Evolutionary conservation across 2,329 filamentous ascomycete genomes (phyloP).

Genomic region (Madurella mycetomatis): DNA sequence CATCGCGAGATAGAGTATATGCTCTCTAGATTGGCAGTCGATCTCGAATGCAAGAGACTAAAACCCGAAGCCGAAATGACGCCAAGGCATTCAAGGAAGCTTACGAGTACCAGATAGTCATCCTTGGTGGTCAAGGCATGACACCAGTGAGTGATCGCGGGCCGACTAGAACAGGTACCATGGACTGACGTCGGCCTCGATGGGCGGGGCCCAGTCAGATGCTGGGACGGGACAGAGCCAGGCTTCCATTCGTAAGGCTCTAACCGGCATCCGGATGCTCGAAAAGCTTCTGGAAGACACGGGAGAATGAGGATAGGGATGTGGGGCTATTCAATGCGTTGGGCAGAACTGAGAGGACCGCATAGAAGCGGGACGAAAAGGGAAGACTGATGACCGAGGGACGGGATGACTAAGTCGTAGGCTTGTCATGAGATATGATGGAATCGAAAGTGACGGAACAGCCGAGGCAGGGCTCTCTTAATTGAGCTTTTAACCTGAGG

Average conservation of each 20-base stretch:
- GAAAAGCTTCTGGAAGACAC: conserved; percentile 23
- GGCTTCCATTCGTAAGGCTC: conserved; percentile 16
- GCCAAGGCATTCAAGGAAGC: conserved; percentile 8
- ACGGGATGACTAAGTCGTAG: conserved; percentile 13
- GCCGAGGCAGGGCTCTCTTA: neutral
- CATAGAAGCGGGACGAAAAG: conserved; percentile 7
- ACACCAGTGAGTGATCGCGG: conserved; percentile 15
- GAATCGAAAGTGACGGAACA: too few species aligned
- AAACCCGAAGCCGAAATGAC: conserved; percentile 9
- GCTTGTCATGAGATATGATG: neutral
- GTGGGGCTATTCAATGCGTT: conserved; percentile 16
- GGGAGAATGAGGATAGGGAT: conserved; percentile 14
- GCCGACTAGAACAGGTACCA: conserved; percentile 7
- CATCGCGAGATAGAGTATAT: neutral
- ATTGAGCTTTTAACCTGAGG: conserved; percentile 15
- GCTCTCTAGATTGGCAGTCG: conserved; percentile 8
- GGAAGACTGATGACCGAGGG: conserved; percentile 1
- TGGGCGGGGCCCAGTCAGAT: conserved; percentile 10
- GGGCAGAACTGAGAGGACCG: conserved; percentile 4
- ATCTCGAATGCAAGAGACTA: conserved; percentile 2
- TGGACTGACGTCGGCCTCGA: conserved; percentile 9
- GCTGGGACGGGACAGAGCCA: conserved; percentile 1
- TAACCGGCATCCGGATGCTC: conserved; percentile 24
- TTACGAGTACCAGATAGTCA: neutral
- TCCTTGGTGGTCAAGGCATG: conserved; percentile 16